Percentiles rank a stretch among this genome's conserved stretches.
phyloP scores from a whole-genome alignment of 352 stramenopile genomes.

The Phytophthora litchii region DNA sequence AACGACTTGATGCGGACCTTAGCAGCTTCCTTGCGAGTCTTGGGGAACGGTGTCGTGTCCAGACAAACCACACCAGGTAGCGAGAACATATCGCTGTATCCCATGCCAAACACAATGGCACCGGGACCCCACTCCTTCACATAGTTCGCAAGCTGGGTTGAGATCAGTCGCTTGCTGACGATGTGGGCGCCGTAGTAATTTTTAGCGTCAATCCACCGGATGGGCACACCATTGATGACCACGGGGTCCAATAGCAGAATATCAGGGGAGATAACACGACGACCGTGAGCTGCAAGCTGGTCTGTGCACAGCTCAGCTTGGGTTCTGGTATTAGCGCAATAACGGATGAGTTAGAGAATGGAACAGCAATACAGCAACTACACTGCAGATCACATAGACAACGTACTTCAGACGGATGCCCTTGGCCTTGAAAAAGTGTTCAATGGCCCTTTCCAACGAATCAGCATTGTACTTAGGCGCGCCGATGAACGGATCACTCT shows the following conservation, averaged over 20 bases:
- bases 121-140: constrained; percentile 88
- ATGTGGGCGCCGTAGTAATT: constrained; percentile 91
- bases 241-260: constrained; percentile 83
- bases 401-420: constrained; percentile 83
- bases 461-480: constrained; percentile 69
- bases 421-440: constrained; percentile 72
- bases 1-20: constrained; percentile 85
- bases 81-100: constrained; percentile 88
- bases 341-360: constrained; percentile 6
- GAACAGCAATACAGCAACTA: background rate
- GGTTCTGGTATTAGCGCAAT: constrained; percentile 42
- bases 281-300: constrained; percentile 66
- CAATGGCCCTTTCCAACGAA: constrained; percentile 75
- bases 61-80: constrained; percentile 81
- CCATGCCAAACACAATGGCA: constrained; percentile 88
- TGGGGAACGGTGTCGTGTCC: constrained; percentile 84
- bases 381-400: too few relatives aligned
- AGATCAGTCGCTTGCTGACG: constrained; percentile 86
- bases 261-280: constrained; percentile 80
- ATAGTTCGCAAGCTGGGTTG: constrained; percentile 80
- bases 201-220: constrained; percentile 89
- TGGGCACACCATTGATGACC: constrained; percentile 83
- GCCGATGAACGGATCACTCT: constrained; percentile 83
- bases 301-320: constrained; percentile 74
- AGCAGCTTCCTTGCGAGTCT: constrained; percentile 63